Percentiles rank a stretch among this genome's conserved stretches.
Conservation (phyloP, 352 stramenopile genomes). For the Phytophthora vignae region DNA sequence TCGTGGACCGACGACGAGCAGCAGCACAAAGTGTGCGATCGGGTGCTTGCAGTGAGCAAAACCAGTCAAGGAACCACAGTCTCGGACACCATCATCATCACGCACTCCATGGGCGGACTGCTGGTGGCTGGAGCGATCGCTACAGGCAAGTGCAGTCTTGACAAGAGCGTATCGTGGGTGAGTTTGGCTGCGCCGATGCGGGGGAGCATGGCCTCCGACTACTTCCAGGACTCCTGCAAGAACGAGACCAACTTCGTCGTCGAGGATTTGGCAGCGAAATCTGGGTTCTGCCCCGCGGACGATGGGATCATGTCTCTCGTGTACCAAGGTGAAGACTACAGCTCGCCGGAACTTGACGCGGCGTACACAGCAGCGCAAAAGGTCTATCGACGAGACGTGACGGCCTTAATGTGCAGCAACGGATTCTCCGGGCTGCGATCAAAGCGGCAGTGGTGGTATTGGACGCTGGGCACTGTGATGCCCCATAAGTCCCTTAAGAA, state of each 20-base stretch:
- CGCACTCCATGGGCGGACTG: constrained; percentile 55
- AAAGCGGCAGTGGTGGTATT: constrained; percentile 28
- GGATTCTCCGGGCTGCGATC: constrained; percentile 45
- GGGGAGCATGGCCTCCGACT: constrained; percentile 57
- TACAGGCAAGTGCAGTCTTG: constrained; percentile 31
- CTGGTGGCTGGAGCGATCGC: constrained; percentile 43
- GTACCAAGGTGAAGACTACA: constrained; percentile 44
- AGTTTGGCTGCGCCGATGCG: constrained; percentile 40
- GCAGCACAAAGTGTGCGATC: constrained; percentile 49
- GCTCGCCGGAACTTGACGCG: constrained; percentile 20
- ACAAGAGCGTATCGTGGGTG: constrained; percentile 42
- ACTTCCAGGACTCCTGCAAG: constrained; percentile 46
- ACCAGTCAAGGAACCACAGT: constrained; percentile 27
- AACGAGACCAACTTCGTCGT: constrained; percentile 30
- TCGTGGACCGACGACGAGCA: constrained; percentile 41
- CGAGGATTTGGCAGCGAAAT: constrained; percentile 29
- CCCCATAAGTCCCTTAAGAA: constrained; percentile 45
- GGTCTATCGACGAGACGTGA: constrained; percentile 37
- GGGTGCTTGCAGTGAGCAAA: constrained; percentile 26
- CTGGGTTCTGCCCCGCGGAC: constrained; percentile 36
- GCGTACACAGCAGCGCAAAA: constrained; percentile 47
- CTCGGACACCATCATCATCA: constrained; percentile 48
- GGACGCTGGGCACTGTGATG: constrained; percentile 27
- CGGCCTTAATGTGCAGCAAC: constrained; percentile 50
- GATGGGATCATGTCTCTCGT: constrained; percentile 38